Conservation (phyloP, 106 monocot genomes). For the Dioscorea alata region DNA sequence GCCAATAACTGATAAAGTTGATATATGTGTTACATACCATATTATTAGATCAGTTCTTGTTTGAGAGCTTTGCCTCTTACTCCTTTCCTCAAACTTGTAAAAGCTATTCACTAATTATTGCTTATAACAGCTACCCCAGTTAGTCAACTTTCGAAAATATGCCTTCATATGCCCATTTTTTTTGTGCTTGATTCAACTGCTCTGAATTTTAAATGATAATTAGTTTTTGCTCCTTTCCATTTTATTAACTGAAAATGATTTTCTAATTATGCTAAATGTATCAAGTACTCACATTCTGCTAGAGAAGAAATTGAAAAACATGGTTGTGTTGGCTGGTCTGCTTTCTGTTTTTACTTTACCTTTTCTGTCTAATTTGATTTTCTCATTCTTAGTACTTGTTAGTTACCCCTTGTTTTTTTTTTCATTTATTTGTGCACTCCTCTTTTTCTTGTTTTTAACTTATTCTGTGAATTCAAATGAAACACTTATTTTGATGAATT, state of each 20-base stretch:
- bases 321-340: conserved; percentile 25
- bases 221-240: background rate
- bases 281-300: conserved; percentile 44
- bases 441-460: too few species aligned
- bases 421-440: too few species aligned
- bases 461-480: too few species aligned
- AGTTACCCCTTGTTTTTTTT: too few species aligned
- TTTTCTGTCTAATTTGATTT: background rate
- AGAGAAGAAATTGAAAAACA: conserved; percentile 37
- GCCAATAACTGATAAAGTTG: too few species aligned
- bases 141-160: background rate
- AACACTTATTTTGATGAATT: too few species aligned
- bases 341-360: background rate
- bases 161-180: background rate
- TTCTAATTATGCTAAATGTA: conserved; percentile 31
- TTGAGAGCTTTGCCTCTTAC: background rate
- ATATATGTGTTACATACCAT: background rate
- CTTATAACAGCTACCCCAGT: background rate
- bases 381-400: background rate
- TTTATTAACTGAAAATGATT: too few species aligned
- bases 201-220: background rate
- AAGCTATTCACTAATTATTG: background rate
- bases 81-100: background rate
- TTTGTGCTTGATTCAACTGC: background rate
- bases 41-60: background rate